Base-by-base conservation (phyloP, 1,284 basidiomycete genomes). In the Cryptococcus sp. region DNA sequence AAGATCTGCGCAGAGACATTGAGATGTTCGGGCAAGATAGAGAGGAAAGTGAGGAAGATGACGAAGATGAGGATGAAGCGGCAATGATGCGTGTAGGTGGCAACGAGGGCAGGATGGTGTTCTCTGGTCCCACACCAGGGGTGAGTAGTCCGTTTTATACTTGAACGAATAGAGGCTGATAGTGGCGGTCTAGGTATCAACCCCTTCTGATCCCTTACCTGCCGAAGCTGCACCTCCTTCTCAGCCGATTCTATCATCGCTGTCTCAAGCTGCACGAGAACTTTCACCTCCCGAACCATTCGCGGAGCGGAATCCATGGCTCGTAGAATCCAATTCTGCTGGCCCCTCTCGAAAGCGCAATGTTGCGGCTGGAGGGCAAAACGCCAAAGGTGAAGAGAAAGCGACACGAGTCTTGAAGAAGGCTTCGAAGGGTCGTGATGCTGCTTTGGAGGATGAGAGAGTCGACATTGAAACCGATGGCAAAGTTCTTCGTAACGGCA, bases 381-480 rank as follows among this genome's bases (percentile, higher is more conserved):
- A 89, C 17, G 82, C 83, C 60, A 89, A 89, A 66, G 71, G 80
- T 1, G 75, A 80, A 26, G 82, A 85, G 39, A 91, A 89, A 73
- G 85, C 87, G 1, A 85, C 86, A 59, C 83, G 85, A 70, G 84
- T 85, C 66, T 80, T 93, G 62, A 85, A 86, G 68, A 93, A 91
- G 75, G 63, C 78, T 10, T 81, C 78, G 6, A 85, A 84, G 23
- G 85, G 83, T 59, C 82, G 80, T 59, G 83, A 82, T 58, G 83
- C 82, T 0, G 80, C 54, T 20, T 17, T 79, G 59, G 87, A 89
- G 41, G 92, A 94, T 63, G 89, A 88, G 0, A 74, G 78, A 4
- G 84, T 95, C 19, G 91, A 93, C 64, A 89, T 96, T 57, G 83
- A 84, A 10, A 68, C 85, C 58, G 80, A 85, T 56, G 80, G 37